Percentiles rank a stretch among this genome's conserved stretches.
Evolutionary conservation across 2,329 filamentous ascomycete genomes (phyloP).

Genomic region (Chaetomium olivaceum): DNA sequence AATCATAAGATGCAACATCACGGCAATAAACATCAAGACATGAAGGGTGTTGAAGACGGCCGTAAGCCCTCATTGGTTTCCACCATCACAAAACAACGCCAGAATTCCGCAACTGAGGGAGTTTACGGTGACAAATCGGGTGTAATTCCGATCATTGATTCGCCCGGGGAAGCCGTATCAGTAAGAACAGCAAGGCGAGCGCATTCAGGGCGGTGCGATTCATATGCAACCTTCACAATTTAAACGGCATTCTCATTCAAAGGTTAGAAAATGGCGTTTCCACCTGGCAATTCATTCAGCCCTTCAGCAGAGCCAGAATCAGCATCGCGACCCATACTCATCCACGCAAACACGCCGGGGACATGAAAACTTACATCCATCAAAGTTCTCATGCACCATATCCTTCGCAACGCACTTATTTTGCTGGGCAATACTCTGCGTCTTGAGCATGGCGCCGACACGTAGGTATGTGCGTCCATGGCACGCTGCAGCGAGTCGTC

Average conservation of each 20-base stretch:
- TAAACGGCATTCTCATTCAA: not conserved
- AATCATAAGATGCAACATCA: no score
- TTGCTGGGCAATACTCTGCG: conserved; percentile 34
- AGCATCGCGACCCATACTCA: not conserved
- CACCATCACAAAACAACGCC: no score
- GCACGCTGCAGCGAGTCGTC: conserved; percentile 44
- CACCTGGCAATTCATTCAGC: conserved; percentile 20
- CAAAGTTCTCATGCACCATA: conserved; percentile 35
- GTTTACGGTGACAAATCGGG: no score
- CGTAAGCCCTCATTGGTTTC: no score
- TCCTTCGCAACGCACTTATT: conserved; percentile 35
- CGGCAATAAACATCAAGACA: no score
- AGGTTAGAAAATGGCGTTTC: conserved; percentile 11
- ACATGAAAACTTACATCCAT: conserved; percentile 39
- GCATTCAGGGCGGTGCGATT: no score
- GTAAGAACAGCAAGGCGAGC: no score
- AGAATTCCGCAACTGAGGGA: no score
- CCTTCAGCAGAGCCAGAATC: not conserved
- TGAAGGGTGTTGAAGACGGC: no score
- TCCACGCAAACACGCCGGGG: not conserved
- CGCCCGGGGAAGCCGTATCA: no score
- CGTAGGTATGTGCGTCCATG: conserved; percentile 41
- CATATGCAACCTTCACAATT: not conserved
- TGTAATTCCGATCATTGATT: no score
- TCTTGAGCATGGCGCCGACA: conserved; percentile 34